Percentiles rank a stretch among this genome's conserved stretches.
Conservation (phyloP, 768 basidiomycete genomes). For the Hypholoma fasciculare region DNA sequence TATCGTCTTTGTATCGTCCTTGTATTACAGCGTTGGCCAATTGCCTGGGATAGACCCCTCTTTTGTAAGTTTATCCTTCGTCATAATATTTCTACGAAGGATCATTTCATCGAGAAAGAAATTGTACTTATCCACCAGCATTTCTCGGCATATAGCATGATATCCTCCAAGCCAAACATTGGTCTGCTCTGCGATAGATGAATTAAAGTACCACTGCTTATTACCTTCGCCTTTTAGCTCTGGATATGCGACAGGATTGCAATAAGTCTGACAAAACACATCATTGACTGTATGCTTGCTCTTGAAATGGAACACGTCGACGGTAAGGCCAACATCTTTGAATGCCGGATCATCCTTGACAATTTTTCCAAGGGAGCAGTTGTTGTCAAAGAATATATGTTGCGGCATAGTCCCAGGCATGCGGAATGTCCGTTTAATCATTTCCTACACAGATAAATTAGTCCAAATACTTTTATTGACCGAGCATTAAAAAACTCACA, state of each 20-base stretch:
- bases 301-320: constrained; percentile 25
- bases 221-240: background rate
- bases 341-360: constrained; percentile 14
- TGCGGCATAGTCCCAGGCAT: constrained; percentile 15
- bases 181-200: constrained; percentile 21
- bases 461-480: no score
- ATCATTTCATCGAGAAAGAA: constrained; percentile 41
- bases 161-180: constrained; percentile 28
- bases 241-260: constrained; percentile 23
- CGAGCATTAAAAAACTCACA: constrained; percentile 15
- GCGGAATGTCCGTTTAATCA: constrained; percentile 17
- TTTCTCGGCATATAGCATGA: constrained; percentile 28
- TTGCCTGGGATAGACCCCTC: no score
- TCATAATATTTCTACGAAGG: constrained; percentile 17
- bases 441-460: constrained; percentile 11
- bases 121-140: constrained; percentile 25
- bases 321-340: constrained; percentile 15
- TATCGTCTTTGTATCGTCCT: no score
- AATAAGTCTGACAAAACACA: constrained; percentile 17
- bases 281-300: constrained; percentile 20
- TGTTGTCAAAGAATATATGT: constrained; percentile 31
- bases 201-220: constrained; percentile 22
- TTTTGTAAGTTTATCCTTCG: no score
- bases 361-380: constrained; percentile 18
- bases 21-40: no score